phyloP scores from a whole-genome alignment of 371 early-diverging fungal genomes.

The Mucor indicus region DNA sequence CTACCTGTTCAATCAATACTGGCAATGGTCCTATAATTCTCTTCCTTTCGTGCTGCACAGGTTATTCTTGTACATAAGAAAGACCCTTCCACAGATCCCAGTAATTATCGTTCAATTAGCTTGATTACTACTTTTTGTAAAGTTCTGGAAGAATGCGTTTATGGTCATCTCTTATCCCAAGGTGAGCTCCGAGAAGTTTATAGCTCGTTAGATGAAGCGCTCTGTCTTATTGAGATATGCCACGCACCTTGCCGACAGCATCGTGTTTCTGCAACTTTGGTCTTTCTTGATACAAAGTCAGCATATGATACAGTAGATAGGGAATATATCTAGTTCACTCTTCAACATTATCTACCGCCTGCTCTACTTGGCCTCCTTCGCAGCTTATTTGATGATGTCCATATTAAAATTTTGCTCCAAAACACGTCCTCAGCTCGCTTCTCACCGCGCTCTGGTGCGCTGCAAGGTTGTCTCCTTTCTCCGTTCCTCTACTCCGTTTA shows the following conservation, averaged over 20 bases:
- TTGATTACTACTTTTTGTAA: slow-evolving; percentile 1
- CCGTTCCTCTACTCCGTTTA: slow-evolving; percentile 21
- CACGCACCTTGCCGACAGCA: neutral
- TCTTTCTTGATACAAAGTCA: slow-evolving; percentile 19
- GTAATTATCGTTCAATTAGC: slow-evolving; percentile 6
- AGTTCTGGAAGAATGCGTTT: neutral
- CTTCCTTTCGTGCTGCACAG: slow-evolving; percentile 21
- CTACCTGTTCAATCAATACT: slow-evolving; percentile 9
- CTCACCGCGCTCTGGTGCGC: slow-evolving; percentile 17
- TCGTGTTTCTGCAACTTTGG: neutral
- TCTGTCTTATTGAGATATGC: slow-evolving; percentile 10
- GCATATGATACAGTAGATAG: slow-evolving; percentile 24
- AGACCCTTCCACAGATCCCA: neutral
- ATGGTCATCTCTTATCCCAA: neutral
- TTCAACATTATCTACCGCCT: neutral
- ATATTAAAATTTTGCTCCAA: slow-evolving; percentile 2
- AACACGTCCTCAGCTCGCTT: neutral
- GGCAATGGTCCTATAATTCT: slow-evolving; percentile 14
- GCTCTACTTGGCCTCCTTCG: slow-evolving; percentile 2
- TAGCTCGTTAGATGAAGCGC: slow-evolving; percentile 8
- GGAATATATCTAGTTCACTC: neutral
- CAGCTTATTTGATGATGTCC: slow-evolving; percentile 11
- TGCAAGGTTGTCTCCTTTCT: slow-evolving; percentile 27
- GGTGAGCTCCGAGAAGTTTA: slow-evolving; percentile 10
- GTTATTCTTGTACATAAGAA: slow-evolving; percentile 24